phyloP scores from a whole-genome alignment of 768 basidiomycete genomes.

The Termitomyces sp. region DNA sequence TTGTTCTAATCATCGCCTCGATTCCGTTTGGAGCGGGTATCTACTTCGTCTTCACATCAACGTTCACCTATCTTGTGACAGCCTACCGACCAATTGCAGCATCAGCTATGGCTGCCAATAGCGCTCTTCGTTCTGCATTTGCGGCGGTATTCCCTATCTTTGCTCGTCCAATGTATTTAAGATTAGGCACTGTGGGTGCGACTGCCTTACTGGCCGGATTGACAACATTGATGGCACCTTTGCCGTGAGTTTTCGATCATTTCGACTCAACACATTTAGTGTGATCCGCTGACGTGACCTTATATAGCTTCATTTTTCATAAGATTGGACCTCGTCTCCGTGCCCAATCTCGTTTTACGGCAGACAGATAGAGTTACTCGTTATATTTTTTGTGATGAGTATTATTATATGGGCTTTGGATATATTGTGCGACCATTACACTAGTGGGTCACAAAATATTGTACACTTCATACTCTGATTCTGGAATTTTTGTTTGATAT shows the following conservation, averaged over 20 bases:
- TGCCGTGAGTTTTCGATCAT: conserved; percentile 40
- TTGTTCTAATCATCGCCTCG: conserved; percentile 61
- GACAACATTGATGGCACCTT: conserved; percentile 55
- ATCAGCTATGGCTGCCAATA: conserved; percentile 66
- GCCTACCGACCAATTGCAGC: conserved; percentile 64
- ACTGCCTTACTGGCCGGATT: conserved; percentile 69
- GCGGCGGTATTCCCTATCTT: conserved; percentile 62
- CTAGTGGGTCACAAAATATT: background rate
- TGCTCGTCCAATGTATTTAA: conserved; percentile 66
- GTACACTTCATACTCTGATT: background rate
- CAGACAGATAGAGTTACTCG: background rate
- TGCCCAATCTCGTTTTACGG: conserved; percentile 18
- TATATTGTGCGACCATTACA: background rate
- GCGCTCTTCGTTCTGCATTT: conserved; percentile 55
- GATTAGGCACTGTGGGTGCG: conserved; percentile 67
- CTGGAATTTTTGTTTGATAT: too few relatives aligned
- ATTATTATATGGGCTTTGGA: background rate
- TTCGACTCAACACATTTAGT: background rate
- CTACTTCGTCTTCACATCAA: conserved; percentile 67
- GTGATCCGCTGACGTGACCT: background rate
- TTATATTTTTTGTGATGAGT: too few relatives aligned
- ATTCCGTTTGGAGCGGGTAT: conserved; percentile 61
- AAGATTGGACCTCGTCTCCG: conserved; percentile 21
- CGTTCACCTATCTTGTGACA: conserved; percentile 70
- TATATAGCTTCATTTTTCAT: conserved; percentile 19